phyloP scores from a whole-genome alignment of 139 green algal species.

The Tetraselmis striata region DNA sequence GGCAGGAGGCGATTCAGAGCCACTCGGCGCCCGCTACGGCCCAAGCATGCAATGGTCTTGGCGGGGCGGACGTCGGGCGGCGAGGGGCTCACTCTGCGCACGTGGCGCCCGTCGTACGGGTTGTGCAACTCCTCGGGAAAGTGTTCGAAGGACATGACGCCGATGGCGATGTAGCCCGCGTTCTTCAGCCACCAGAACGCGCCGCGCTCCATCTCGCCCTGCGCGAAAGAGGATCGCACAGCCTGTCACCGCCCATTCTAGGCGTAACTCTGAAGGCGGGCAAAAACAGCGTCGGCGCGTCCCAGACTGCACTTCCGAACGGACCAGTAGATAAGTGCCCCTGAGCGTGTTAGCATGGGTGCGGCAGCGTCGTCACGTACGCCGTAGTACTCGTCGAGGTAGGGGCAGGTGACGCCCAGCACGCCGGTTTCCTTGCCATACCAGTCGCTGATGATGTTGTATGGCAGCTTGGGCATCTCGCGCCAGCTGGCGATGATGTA shows the following conservation, averaged over 20 bases:
- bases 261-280: too few species aligned
- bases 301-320: too few species aligned
- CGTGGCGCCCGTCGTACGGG: neutral
- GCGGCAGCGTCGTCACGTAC: too few species aligned
- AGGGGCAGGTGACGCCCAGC: neutral
- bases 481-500: neutral
- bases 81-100: neutral
- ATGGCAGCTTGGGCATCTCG: neutral
- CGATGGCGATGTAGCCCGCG: neutral
- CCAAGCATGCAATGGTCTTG: too few species aligned
- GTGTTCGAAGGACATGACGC: neutral
- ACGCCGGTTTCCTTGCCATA: neutral
- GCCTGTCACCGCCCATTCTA: too few species aligned
- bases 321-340: too few species aligned
- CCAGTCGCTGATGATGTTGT: neutral
- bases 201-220: neutral
- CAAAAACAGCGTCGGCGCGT: too few species aligned
- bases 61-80: neutral
- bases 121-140: constrained; percentile 2
- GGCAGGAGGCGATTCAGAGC: too few species aligned
- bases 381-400: neutral
- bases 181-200: constrained; percentile 2
- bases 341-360: too few species aligned
- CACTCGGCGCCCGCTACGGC: too few species aligned
- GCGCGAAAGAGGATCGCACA: too few species aligned